phyloP scores from a whole-genome alignment of 2,329 filamentous ascomycete species.

The Fusarium sp. region DNA sequence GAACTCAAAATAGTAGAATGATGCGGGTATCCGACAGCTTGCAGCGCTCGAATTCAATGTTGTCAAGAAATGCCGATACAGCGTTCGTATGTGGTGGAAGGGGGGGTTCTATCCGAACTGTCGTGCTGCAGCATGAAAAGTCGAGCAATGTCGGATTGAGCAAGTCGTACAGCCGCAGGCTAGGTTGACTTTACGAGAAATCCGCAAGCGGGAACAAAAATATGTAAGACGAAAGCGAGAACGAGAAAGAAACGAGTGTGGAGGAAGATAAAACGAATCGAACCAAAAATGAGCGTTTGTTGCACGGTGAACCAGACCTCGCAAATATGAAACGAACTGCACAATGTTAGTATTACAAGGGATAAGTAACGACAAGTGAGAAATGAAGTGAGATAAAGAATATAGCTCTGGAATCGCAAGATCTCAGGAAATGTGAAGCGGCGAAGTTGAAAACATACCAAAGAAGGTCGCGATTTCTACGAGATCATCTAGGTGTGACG shows the following conservation, averaged over 20 bases:
- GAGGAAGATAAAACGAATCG: constrained; percentile 34
- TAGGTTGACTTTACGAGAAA: constrained; percentile 32
- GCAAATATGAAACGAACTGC: constrained; percentile 38
- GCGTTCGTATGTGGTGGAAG: constrained; percentile 40
- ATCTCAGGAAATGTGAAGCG: constrained; percentile 15
- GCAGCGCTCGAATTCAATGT: constrained; percentile 18
- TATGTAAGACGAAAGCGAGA: constrained; percentile 11
- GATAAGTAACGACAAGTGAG: constrained; percentile 13
- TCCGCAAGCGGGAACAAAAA: constrained; percentile 12
- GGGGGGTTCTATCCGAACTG: constrained; percentile 39
- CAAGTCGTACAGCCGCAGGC: constrained; percentile 40
- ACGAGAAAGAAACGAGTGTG: constrained; percentile 36
- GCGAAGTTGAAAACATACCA: constrained; percentile 24
- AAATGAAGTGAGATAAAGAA: constrained; percentile 36
- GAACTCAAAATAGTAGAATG: constrained; percentile 22
- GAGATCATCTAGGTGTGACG: constrained; percentile 10
- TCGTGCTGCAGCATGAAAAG: constrained; percentile 45
- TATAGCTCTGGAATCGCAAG: constrained; percentile 21
- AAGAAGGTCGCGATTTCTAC: constrained; percentile 21
- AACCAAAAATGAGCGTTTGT: constrained; percentile 36
- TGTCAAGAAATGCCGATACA: constrained; percentile 27
- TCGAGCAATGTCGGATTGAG: constrained; percentile 29
- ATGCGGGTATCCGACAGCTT: constrained; percentile 34
- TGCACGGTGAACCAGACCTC: constrained; percentile 45
- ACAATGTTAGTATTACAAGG: constrained; percentile 36